Percentiles rank a stretch among this genome's conserved stretches.
phyloP scores from a whole-genome alignment of 2,329 filamentous ascomycete genomes.

The Botrytis deweyae region DNA sequence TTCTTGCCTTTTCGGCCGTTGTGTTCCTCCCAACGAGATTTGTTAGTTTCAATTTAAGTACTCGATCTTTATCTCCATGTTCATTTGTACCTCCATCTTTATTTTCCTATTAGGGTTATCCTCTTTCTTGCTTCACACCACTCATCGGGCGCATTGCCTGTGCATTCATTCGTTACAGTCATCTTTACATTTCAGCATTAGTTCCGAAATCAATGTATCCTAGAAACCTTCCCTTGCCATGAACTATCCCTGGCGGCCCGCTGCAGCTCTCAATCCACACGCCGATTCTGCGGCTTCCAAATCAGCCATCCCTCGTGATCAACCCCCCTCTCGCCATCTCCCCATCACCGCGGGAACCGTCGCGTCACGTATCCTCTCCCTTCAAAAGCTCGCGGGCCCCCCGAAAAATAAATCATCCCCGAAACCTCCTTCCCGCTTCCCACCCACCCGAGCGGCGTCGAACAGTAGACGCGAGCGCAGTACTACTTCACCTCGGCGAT shows the following conservation, averaged over 20 bases:
- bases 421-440: conserved; percentile 26
- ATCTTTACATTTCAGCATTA: neutral
- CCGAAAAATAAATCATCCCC: conserved; percentile 3
- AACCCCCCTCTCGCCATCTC: neutral
- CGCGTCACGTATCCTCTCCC: conserved; percentile 39
- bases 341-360: conserved; percentile 40
- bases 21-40: neutral
- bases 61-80: neutral
- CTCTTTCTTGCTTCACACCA: neutral
- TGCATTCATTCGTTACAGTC: conserved; percentile 15
- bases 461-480: neutral
- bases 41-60: neutral
- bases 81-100: neutral
- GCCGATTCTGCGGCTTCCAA: conserved; percentile 2
- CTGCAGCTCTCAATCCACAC: conserved; percentile 21
- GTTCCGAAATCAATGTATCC: neutral
- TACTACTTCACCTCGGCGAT: neutral
- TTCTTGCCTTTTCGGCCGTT: conserved; percentile 18
- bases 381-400: conserved; percentile 35
- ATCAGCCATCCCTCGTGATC: neutral
- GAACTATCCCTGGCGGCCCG: conserved; percentile 29
- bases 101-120: conserved; percentile 4
- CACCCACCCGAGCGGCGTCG: conserved; percentile 21
- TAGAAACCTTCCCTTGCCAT: conserved; percentile 26
- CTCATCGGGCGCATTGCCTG: conserved; percentile 5